A percentile compares a stretch with the other conserved stretches of the same genome.
phyloP scores from a whole-genome alignment of 192 early-diverging fungal genomes.

The Pilaira anomala region DNA sequence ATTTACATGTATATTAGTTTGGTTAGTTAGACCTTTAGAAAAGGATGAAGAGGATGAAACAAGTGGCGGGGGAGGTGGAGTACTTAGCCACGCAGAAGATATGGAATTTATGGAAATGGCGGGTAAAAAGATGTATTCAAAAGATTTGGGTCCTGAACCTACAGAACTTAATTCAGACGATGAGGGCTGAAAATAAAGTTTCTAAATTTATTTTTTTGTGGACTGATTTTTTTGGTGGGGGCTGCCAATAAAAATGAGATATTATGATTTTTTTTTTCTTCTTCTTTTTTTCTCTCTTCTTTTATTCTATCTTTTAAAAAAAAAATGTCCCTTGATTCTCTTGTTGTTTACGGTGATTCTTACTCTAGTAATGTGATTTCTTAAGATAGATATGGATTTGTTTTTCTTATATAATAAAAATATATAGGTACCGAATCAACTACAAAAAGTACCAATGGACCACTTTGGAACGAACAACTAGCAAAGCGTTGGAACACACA shows the following conservation, averaged over 20 bases:
- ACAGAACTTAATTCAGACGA: conserved; percentile 27
- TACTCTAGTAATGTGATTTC: conserved; percentile 27
- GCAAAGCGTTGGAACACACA: conserved; percentile 21
- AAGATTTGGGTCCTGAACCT: conserved; percentile 48
- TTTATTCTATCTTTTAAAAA: background rate
- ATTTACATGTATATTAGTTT: conserved; percentile 42
- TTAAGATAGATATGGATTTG: background rate
- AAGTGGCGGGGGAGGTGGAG: conserved; percentile 45
- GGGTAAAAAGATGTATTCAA: conserved; percentile 66
- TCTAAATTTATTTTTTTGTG: background rate
- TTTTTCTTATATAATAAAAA: background rate
- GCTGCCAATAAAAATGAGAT: background rate
- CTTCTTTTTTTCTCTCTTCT: background rate
- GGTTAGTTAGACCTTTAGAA: conserved; percentile 59
- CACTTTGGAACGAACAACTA: conserved; percentile 30
- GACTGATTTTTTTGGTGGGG: background rate
- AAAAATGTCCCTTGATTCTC: conserved; percentile 5
- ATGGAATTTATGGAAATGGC: conserved; percentile 74
- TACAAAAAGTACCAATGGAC: conserved; percentile 30
- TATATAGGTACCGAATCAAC: conserved; percentile 7
- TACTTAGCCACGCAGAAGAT: conserved; percentile 61
- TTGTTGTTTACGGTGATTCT: conserved; percentile 38
- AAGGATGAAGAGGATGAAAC: conserved; percentile 44
- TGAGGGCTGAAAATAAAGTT: background rate
- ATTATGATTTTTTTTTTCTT: background rate